Conservation (phyloP, 768 basidiomycete genomes). For the Tricholoma terreum region DNA sequence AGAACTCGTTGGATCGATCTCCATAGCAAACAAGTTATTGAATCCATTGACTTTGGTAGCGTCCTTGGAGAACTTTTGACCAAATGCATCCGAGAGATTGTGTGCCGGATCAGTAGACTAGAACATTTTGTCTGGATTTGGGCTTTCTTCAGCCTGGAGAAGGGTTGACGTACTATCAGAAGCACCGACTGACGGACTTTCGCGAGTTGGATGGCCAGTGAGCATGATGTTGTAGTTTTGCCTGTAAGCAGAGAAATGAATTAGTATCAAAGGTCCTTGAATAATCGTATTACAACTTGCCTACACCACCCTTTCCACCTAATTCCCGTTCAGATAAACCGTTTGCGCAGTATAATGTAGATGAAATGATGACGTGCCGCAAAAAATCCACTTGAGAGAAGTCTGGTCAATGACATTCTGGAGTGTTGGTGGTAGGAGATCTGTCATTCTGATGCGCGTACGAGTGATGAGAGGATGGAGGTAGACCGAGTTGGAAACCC, state of each 20-base stretch:
- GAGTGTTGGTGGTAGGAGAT: constrained; percentile 76
- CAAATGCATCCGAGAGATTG: constrained; percentile 97
- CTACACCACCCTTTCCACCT: constrained; percentile 99
- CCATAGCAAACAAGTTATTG: constrained; percentile 96
- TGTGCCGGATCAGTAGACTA: constrained; percentile 99
- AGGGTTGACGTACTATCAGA: constrained; percentile 69
- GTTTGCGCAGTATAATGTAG: constrained; percentile 7
- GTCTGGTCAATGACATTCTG: constrained; percentile 95
- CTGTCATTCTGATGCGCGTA: constrained; percentile 44
- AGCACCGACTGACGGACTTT: constrained; percentile 91
- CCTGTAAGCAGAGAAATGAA: constrained; percentile 42
- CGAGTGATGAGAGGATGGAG: not conserved
- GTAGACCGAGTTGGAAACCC: constrained; percentile 1
- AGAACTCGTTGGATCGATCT: constrained; percentile 96
- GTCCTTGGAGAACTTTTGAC: constrained; percentile 99
- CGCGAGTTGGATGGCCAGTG: constrained; percentile 94
- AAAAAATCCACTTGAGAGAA: constrained; percentile 97
- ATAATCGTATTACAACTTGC: constrained; percentile 42
- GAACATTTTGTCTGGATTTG: not conserved
- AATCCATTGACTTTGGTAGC: constrained; percentile 98
- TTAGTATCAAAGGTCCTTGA: not conserved
- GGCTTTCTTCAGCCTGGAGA: not conserved
- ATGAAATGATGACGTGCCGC: constrained; percentile 56
- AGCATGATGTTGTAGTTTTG: constrained; percentile 98
- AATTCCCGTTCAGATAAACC: constrained; percentile 13